Evolutionary conservation across 257 asterid genomes (phyloP), one percentile per base, ranked within the genome.

Genomic region (Apocynum venetum): DNA sequence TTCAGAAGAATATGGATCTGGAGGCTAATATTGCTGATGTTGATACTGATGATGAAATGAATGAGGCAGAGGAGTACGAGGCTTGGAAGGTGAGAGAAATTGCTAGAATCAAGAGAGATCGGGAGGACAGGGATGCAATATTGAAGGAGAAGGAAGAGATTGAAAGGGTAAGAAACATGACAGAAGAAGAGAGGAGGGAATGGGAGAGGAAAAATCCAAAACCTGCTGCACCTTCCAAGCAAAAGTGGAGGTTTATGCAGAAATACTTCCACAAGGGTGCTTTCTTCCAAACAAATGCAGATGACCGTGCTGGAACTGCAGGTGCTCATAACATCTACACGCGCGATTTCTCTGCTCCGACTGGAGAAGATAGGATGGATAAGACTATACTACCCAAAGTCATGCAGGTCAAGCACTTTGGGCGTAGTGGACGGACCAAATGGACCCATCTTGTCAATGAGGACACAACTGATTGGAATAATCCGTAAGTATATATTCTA

Each of bases 381-480:
- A 92, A 94, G 90, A 85, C 96, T 49, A 89, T 88, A 67, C 84
- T 92, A 81, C 98, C 98, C 9, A 92, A 92, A 84, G 93, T 94
- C 80, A 94, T 94, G 98, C 98, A 94, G 87, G 98, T 94, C 80
- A 94, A 94, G 85, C 97, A 92, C 88, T 94, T 94, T 68, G 98
- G 98, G 68, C 93, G 94, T 46, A 92, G 98, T 88, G 98, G 98
- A 84, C 89, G 97, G 88, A 91, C 97, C 9, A 94, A 94, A 83
- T 94, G 98, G 97, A 92, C 97, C 59, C 97, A 94, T 87, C 97
- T 94, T 77, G 97, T 92, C 83, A 88, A 91, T 25, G 97, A 94
- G 94, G 97, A 94, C 79, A 94, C 97, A 53, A 94, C 98, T 82
- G 97, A 94, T 78, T 94, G 98, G 98, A 91, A 92, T 83, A 88